phyloP scores from a whole-genome alignment of 2,329 filamentous ascomycete genomes.

The Fusarium oligoseptatum region DNA sequence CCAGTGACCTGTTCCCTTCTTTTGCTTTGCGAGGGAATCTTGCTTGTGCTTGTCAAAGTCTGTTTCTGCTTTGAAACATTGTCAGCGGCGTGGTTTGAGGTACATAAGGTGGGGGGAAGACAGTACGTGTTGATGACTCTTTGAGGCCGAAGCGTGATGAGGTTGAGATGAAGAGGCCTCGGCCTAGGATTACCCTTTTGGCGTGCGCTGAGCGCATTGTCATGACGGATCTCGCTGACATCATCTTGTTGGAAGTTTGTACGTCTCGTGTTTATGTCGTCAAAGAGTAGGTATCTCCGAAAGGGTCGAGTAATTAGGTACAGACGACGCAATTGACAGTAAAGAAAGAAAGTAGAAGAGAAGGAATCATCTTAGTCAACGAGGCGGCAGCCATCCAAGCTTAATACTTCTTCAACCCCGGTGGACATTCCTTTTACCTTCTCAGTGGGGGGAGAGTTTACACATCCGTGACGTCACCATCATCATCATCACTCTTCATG shows the following conservation, averaged over 20 bases:
- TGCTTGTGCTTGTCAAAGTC: conserved; percentile 71
- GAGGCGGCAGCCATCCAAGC: conserved; percentile 14
- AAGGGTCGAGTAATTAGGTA: neutral
- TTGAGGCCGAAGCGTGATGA: conserved; percentile 50
- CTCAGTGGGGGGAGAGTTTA: conserved; percentile 26
- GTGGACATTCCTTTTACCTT: conserved; percentile 17
- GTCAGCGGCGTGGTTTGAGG: conserved; percentile 5
- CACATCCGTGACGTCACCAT: conserved; percentile 36
- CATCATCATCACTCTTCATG: conserved; percentile 27
- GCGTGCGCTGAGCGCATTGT: conserved; percentile 41
- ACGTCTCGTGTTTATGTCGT: neutral
- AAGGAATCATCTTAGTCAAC: neutral
- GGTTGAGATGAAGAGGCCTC: conserved; percentile 48
- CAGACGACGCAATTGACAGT: neutral
- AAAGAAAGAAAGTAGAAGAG: neutral
- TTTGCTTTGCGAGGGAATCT: conserved; percentile 74
- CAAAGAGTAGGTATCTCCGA: neutral
- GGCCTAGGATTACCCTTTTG: conserved; percentile 40
- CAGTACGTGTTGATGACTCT: conserved; percentile 54
- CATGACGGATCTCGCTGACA: conserved; percentile 41
- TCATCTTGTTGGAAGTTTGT: conserved; percentile 30
- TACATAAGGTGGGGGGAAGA: conserved; percentile 1
- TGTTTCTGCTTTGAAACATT: conserved; percentile 46
- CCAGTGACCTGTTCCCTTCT: conserved; percentile 79
- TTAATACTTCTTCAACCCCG: conserved; percentile 24